A percentile compares a stretch with the other conserved stretches of the same genome.
Conservation (phyloP, 2,329 filamentous ascomycete species). For the Hymenoscyphus albidus region DNA sequence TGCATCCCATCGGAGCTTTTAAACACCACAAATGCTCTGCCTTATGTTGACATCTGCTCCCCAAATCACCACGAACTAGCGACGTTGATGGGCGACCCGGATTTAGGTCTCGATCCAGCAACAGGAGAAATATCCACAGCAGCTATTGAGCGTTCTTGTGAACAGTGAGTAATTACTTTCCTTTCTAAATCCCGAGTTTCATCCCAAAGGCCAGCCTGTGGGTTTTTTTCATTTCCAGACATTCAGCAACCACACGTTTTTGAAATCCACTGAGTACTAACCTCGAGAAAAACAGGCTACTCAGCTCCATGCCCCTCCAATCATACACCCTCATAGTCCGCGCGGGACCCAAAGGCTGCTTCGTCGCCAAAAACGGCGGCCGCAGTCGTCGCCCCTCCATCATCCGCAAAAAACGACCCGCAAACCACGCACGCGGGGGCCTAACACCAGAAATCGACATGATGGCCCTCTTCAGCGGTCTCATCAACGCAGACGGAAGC, state of each 20-base stretch:
- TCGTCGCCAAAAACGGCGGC: constrained; percentile 45
- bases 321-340: constrained; percentile 66
- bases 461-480: constrained; percentile 56
- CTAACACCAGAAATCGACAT: constrained; percentile 59
- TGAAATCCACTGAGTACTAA: neutral
- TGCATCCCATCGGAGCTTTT: constrained; percentile 68
- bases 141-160: constrained; percentile 56
- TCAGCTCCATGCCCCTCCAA: constrained; percentile 61
- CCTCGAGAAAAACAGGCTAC: constrained; percentile 36
- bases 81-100: constrained; percentile 65
- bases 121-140: constrained; percentile 45
- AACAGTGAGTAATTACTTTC: constrained; percentile 39
- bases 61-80: constrained; percentile 91
- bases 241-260: neutral
- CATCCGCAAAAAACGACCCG: constrained; percentile 23
- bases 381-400: constrained; percentile 21
- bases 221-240: neutral
- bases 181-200: too few relatives aligned
- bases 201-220: too few relatives aligned
- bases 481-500: constrained; percentile 52
- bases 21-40: constrained; percentile 60
- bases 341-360: constrained; percentile 69
- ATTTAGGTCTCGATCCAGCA: constrained; percentile 38
- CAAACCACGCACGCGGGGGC: constrained; percentile 44
- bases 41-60: constrained; percentile 58